Evolutionary conservation across 495 filamentous ascomycete genomes (phyloP).

Genomic region (Cercophora sp.): DNA sequence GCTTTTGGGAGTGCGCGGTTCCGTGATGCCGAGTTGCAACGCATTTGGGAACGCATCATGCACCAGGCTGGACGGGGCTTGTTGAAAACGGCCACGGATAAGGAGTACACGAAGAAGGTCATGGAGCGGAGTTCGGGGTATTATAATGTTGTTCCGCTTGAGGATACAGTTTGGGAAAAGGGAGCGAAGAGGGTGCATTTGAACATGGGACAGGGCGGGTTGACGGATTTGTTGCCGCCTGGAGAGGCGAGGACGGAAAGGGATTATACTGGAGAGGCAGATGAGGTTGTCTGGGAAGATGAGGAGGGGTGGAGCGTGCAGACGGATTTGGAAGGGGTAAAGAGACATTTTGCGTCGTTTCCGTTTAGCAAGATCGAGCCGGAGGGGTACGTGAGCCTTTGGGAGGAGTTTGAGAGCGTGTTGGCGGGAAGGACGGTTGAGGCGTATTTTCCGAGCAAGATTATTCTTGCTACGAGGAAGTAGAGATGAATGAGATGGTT

Average conservation of each 20-base stretch:
- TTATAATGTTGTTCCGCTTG: constrained; percentile 1
- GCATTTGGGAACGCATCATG: background rate
- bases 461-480: background rate
- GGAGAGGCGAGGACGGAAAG: background rate
- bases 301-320: background rate
- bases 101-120: background rate
- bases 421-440: background rate
- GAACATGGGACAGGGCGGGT: background rate
- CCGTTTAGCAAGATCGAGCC: background rate
- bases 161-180: background rate
- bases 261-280: background rate
- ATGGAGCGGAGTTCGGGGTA: background rate
- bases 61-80: background rate
- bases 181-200: background rate
- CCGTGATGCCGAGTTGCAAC: background rate
- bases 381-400: background rate
- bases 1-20: background rate
- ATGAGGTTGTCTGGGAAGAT: background rate
- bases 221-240: background rate
- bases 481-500: too few species aligned
- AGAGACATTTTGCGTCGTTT: background rate
- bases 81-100: background rate
- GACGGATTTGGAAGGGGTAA: background rate
- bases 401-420: background rate
- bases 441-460: background rate